Conservation (phyloP, 257 asterid genomes). For the Thymus quinquecostatus region DNA sequence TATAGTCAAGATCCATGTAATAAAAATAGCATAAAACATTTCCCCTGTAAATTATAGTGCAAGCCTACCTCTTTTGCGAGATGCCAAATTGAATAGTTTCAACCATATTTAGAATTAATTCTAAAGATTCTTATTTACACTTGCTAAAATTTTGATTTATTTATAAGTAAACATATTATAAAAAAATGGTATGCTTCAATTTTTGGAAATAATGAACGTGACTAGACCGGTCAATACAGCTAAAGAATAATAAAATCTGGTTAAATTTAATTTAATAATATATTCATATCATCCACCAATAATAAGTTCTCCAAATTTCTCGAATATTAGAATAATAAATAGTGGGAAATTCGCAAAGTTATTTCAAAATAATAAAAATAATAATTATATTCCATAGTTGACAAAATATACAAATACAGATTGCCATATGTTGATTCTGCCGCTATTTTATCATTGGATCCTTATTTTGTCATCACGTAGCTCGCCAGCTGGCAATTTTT, state of each 20-base stretch:
- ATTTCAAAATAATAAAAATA: background rate
- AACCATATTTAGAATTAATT: constrained; percentile 2
- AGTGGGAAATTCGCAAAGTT: background rate
- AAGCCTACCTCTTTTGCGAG: constrained; percentile 1
- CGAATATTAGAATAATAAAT: background rate
- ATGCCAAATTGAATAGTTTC: constrained; percentile 10
- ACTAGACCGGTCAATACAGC: background rate
- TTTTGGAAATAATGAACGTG: background rate
- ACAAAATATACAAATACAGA: constrained; percentile 19
- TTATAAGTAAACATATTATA: background rate
- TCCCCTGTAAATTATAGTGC: background rate
- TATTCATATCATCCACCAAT: background rate
- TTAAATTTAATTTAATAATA: background rate
- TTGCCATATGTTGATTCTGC: constrained; percentile 23
- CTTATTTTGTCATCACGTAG: constrained; percentile 19
- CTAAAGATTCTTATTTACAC: background rate
- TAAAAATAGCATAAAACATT: background rate
- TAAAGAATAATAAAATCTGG: background rate
- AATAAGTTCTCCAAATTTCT: background rate
- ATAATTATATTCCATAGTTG: constrained; percentile 18
- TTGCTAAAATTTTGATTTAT: background rate
- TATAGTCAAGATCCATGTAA: background rate
- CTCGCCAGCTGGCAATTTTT: constrained; percentile 22
- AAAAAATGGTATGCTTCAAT: background rate
- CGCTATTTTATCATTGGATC: constrained; percentile 30